Evolutionary conservation across 2,329 filamentous ascomycete species (phyloP).

Genomic region (Sporothrix humicola): DNA sequence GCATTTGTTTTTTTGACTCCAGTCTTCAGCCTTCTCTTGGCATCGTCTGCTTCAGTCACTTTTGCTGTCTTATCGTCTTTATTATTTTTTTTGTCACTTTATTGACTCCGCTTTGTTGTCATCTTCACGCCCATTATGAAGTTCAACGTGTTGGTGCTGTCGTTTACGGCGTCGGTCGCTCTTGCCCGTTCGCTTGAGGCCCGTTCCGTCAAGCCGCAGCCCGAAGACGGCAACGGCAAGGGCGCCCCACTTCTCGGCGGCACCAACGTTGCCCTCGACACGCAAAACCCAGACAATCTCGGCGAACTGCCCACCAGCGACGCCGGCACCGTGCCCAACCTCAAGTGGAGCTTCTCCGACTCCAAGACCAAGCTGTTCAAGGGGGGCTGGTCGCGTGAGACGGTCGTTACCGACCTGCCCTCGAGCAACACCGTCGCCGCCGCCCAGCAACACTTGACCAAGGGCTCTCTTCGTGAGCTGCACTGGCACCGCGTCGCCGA

Average conservation of each 20-base stretch:
- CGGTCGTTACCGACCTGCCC: conserved; percentile 70
- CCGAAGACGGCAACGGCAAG: conserved; percentile 62
- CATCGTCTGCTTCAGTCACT: neutral
- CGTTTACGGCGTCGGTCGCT: neutral
- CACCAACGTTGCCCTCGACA: conserved; percentile 65
- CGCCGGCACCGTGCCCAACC: conserved; percentile 66
- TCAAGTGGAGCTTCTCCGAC: conserved; percentile 73
- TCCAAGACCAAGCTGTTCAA: conserved; percentile 66
- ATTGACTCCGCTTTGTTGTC: no score
- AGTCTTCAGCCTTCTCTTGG: neutral
- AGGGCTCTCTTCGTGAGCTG: conserved; percentile 68
- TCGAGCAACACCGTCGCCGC: conserved; percentile 69
- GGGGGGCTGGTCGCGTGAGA: conserved; percentile 70
- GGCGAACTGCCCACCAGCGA: conserved; percentile 64
- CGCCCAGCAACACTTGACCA: conserved; percentile 71
- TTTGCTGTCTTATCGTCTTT: neutral
- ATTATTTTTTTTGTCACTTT: no score
- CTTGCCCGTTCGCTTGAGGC: conserved; percentile 16
- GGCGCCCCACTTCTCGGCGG: conserved; percentile 65
- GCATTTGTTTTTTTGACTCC: neutral
- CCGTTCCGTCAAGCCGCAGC: conserved; percentile 51
- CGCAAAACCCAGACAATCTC: conserved; percentile 68
- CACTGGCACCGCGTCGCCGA: conserved; percentile 73
- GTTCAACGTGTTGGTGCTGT: neutral
- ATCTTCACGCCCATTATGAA: neutral